These are phyloP conservation scores for Fomitopsis serialis DNA, from an alignment of 768 basidiomycete species.

Conservation along the genomic window DNA sequence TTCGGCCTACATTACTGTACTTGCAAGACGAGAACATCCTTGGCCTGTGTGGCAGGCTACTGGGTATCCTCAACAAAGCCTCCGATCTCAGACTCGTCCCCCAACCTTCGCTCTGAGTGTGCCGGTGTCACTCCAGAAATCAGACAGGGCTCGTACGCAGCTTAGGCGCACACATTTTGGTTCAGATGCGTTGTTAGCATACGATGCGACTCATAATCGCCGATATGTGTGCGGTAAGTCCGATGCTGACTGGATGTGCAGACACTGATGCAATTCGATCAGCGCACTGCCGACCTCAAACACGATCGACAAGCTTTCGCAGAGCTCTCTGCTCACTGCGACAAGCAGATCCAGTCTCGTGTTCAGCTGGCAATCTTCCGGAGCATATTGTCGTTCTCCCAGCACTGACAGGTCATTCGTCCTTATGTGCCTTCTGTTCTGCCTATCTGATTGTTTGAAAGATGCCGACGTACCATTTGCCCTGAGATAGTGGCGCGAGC, in stretches of 20 bases:
- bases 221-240: constrained; percentile 38
- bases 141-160: constrained; percentile 32
- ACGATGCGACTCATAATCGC: constrained; percentile 49
- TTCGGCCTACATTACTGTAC: constrained; percentile 47
- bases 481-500: constrained; percentile 57
- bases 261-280: not conserved
- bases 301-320: constrained; percentile 39
- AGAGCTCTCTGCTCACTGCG: constrained; percentile 36
- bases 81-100: constrained; percentile 27
- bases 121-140: constrained; percentile 25
- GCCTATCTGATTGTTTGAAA: constrained; percentile 20
- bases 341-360: constrained; percentile 42
- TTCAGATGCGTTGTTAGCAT: constrained; percentile 46
- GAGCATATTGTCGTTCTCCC: constrained; percentile 32
- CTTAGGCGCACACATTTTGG: constrained; percentile 64
- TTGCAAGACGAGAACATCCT: constrained; percentile 34
- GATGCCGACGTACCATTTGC: constrained; percentile 64
- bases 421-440: too few relatives aligned
- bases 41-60: constrained; percentile 36
- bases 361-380: constrained; percentile 51
- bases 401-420: too few relatives aligned
- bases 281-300: not conserved
- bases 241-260: constrained; percentile 9
- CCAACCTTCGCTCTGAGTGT: constrained; percentile 16
- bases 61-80: constrained; percentile 36